Evolutionary conservation across 176 grass and related monocot genomes (phyloP), one percentile per base, ranked within the genome.

Genomic region (Thinopyrum elongatum): DNA sequence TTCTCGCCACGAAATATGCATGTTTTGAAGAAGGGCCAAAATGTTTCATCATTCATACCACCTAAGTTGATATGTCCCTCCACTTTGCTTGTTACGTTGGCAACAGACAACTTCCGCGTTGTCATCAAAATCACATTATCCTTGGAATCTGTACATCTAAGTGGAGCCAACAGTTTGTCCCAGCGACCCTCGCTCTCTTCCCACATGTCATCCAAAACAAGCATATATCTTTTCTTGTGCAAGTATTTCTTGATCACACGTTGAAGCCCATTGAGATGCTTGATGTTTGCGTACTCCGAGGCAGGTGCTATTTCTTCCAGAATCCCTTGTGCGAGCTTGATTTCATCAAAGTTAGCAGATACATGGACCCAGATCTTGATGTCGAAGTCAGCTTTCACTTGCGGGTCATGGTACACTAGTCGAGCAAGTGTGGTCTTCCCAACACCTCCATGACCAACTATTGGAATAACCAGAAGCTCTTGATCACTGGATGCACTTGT

Each of bases 201-300:
- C 88, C 91, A 90, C 30, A 93, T 74, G 82, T 94, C 88, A 90
- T 94, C 92, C 76, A 94, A 38, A 41, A 94, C 86, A 74, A 94
- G 30, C 23, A 90, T 27, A 81, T 90, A 92, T 44, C 11, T 15
- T 76, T 78, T 84, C 66, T 58, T 26, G 31, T 39, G 41, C 86
- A 94, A 83, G 25, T 65, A 39, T 73, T 62, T 58, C 16, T 70
- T 84, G 70, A 94, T 71, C 89, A 79, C 78, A 67, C 33, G 33
- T 36, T 76, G 4, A 92, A 44, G 41, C 41, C 41, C 10, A 13
- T 44, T 13, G 41, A 44, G 41, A 44, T 44, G 41, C 3, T 44
- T 44, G 41, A 44, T 13, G 41, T 44, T 12, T 44, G 41, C 11
- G 41, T 44, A 44, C 41, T 44, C 41, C 41, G 41, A 44, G 41